These are phyloP conservation scores for Plantago ovata DNA, from an alignment of 257 asterid species.

Conservation along the genomic window DNA sequence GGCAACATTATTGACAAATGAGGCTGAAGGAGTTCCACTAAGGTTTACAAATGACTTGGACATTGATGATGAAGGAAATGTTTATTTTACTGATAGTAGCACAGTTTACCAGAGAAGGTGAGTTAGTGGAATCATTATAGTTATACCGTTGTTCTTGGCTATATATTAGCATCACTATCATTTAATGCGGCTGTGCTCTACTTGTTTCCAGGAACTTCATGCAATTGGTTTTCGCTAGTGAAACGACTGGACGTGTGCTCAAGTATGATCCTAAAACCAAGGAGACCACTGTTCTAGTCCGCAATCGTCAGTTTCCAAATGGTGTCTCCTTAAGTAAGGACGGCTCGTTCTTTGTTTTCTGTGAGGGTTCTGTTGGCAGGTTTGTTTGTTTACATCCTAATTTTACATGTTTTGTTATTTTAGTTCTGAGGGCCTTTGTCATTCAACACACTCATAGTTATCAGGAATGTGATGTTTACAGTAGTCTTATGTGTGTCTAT, in stretches of 20 bases:
- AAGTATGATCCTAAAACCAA: constrained; percentile 61
- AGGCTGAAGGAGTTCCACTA: constrained; percentile 82
- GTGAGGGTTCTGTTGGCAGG: constrained; percentile 83
- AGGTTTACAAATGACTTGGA: constrained; percentile 82
- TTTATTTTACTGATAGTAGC: constrained; percentile 96
- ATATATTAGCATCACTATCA: background rate
- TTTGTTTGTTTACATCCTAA: constrained; percentile 17
- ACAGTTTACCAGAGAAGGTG: constrained; percentile 73
- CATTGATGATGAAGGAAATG: constrained; percentile 71
- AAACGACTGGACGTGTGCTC: constrained; percentile 82
- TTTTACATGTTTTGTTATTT: background rate
- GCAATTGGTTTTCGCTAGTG: constrained; percentile 71
- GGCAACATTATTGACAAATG: constrained; percentile 61
- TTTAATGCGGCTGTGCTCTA: constrained; percentile 5
- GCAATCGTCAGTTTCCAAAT: constrained; percentile 73
- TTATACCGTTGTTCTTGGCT: background rate
- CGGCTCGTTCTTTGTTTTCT: constrained; percentile 68
- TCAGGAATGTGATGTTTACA: too few relatives aligned
- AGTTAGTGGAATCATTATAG: background rate
- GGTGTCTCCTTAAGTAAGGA: constrained; percentile 91
- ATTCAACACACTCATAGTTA: too few relatives aligned
- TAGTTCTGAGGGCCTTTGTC: background rate
- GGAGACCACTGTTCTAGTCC: constrained; percentile 72
- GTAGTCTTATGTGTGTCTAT: too few relatives aligned
- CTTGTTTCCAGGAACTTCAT: constrained; percentile 63